Conservation (phyloP, 495 filamentous ascomycete genomes). For the Collariella sp. region DNA sequence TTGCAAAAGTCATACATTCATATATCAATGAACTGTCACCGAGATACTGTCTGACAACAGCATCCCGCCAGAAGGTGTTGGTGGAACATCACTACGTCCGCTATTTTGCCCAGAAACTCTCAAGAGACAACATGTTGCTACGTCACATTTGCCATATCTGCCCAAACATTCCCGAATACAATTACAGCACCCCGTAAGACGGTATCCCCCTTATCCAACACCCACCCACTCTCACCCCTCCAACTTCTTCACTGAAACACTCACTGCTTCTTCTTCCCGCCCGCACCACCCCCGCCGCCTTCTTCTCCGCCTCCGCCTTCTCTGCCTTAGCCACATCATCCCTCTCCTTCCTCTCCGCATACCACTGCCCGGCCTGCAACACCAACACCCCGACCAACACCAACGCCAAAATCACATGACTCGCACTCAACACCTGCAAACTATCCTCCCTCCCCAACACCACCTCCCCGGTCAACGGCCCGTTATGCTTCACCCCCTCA, state of each 20-base stretch:
- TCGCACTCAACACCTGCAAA: constrained; percentile 84
- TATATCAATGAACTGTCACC: too few species aligned
- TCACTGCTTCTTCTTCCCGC: constrained; percentile 10
- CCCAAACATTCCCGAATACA: too few species aligned
- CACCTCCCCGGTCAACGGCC: constrained; percentile 34
- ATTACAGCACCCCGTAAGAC: too few species aligned
- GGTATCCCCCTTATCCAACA: not conserved
- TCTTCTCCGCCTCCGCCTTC: constrained; percentile 15
- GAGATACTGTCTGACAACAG: too few species aligned
- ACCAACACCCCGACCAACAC: constrained; percentile 86
- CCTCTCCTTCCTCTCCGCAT: constrained; percentile 85
- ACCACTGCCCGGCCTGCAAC: constrained; percentile 97
- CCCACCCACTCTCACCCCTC: too few species aligned
- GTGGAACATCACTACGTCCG: too few species aligned
- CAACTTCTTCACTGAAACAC: not conserved
- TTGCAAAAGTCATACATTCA: too few species aligned
- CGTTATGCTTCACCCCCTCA: constrained; percentile 36
- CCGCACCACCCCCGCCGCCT: not conserved
- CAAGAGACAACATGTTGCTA: too few species aligned
- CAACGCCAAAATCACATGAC: constrained; percentile 88
- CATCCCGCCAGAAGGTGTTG: too few species aligned
- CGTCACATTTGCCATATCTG: too few species aligned
- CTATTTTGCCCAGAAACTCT: too few species aligned
- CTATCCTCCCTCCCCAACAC: constrained; percentile 70
- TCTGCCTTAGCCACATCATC: constrained; percentile 50